Conservation (phyloP, 1,284 basidiomycete species). For the Boletus semigastroideus region DNA sequence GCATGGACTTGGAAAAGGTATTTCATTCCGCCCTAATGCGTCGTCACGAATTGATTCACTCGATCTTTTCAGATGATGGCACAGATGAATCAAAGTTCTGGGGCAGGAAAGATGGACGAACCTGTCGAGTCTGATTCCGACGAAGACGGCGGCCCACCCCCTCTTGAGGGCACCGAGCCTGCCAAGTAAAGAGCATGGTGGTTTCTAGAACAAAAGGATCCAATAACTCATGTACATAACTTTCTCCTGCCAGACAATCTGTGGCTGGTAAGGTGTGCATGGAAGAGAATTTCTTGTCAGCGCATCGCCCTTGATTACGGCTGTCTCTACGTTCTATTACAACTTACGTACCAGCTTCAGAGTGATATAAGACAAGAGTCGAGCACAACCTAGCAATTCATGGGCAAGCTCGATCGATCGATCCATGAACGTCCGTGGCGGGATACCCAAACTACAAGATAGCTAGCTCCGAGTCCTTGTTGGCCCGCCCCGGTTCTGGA, state of each 20-base stretch:
- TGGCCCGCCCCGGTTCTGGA: neutral
- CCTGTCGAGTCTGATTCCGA: conserved; percentile 50
- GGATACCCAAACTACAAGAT: neutral
- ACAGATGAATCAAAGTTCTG: conserved; percentile 32
- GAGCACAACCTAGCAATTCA: no score
- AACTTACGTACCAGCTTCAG: no score
- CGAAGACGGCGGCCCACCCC: conserved; percentile 73
- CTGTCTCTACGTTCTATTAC: no score
- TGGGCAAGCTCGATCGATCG: no score
- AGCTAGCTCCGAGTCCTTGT: neutral
- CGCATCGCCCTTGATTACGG: no score
- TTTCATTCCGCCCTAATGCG: conserved; percentile 4
- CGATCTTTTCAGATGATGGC: conserved; percentile 56
- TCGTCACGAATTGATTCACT: conserved; percentile 7
- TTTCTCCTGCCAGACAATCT: neutral
- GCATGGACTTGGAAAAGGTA: conserved; percentile 56
- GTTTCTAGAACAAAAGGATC: neutral
- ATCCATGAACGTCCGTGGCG: no score
- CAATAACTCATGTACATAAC: conserved; percentile 18
- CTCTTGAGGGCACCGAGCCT: conserved; percentile 65
- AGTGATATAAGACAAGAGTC: no score
- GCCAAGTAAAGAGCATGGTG: conserved; percentile 7
- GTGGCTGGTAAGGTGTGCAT: neutral
- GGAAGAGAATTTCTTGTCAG: no score
- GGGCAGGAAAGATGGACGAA: conserved; percentile 34